Percentiles rank a stretch among this genome's conserved stretches.
phyloP scores from a whole-genome alignment of 371 early-diverging fungal species.

The Chytridium lagenaria region DNA sequence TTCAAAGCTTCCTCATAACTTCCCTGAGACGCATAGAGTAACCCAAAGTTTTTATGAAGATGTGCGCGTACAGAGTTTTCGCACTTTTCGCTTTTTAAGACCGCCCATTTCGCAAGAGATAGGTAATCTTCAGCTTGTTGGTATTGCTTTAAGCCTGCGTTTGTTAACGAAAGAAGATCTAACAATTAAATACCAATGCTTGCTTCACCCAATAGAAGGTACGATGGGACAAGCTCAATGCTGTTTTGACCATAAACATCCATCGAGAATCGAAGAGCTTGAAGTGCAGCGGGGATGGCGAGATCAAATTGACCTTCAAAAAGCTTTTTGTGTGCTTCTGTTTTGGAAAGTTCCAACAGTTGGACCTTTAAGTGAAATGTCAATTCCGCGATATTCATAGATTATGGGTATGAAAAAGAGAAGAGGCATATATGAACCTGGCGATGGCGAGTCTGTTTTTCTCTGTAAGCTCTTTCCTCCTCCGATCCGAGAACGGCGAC shows the following conservation, averaged over 20 bases:
- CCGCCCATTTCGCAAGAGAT: slow-evolving; percentile 58
- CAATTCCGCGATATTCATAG: no score
- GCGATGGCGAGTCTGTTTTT: slow-evolving; percentile 43
- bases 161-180: not conserved
- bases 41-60: slow-evolving; percentile 56
- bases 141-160: slow-evolving; percentile 54
- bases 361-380: slow-evolving; percentile 33
- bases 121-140: slow-evolving; percentile 58
- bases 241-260: slow-evolving; percentile 51
- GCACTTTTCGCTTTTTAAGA: slow-evolving; percentile 48
- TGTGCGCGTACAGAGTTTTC: slow-evolving; percentile 38
- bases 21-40: slow-evolving; percentile 49
- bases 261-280: slow-evolving; percentile 57
- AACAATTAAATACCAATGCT: slow-evolving; percentile 43
- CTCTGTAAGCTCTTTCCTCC: slow-evolving; percentile 52
- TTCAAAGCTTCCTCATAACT: slow-evolving; percentile 45
- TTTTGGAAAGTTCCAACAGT: slow-evolving; percentile 49
- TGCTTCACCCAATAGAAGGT: slow-evolving; percentile 58
- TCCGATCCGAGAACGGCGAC: slow-evolving; percentile 55
- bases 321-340: slow-evolving; percentile 55
- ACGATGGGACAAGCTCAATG: slow-evolving; percentile 55
- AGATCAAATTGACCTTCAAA: slow-evolving; percentile 58
- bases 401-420: no score
- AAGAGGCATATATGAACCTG: slow-evolving; percentile 44
- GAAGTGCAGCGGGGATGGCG: slow-evolving; percentile 60